phyloP scores from a whole-genome alignment of 495 filamentous ascomycete species.

The Penicillium bialowiezense region DNA sequence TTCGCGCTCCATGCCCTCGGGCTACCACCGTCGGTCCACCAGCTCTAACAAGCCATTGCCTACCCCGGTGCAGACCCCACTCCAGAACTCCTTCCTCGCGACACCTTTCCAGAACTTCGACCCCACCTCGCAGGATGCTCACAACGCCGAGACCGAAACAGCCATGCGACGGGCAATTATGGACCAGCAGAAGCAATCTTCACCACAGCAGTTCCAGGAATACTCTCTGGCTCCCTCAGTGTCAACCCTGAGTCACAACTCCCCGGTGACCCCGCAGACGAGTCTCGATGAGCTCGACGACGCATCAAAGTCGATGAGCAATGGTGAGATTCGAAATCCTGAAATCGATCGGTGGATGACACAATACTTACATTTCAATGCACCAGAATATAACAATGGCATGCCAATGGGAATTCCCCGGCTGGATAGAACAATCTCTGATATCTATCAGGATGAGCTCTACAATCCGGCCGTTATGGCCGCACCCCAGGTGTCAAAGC shows the following conservation, averaged over 20 bases:
- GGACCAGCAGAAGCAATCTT: slow-evolving; percentile 47
- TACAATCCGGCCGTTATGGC: slow-evolving; percentile 67
- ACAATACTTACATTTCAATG: slow-evolving; percentile 58
- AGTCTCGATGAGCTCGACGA: slow-evolving; percentile 52
- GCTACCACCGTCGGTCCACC: slow-evolving; percentile 33
- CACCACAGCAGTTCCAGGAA: slow-evolving; percentile 31
- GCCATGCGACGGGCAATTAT: slow-evolving; percentile 55
- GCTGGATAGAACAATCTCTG: slow-evolving; percentile 80
- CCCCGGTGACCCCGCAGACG: slow-evolving; percentile 56
- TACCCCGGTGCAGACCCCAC: slow-evolving; percentile 45
- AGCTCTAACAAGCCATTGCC: slow-evolving; percentile 44
- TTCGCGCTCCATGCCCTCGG: slow-evolving; percentile 29
- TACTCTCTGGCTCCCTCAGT: slow-evolving; percentile 54
- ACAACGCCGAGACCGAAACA: slow-evolving; percentile 42
- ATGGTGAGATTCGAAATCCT: slow-evolving; percentile 50
- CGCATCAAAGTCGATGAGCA: slow-evolving; percentile 40
- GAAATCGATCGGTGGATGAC: slow-evolving; percentile 53
- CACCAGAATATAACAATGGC: slow-evolving; percentile 40
- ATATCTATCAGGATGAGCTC: slow-evolving; percentile 80
- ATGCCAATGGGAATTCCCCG: slow-evolving; percentile 62
- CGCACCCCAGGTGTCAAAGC: slow-evolving; percentile 43
- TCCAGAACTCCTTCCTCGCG: slow-evolving; percentile 43
- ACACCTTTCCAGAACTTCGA: slow-evolving; percentile 49
- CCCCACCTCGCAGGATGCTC: slow-evolving; percentile 38
- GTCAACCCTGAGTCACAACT: slow-evolving; percentile 54